phyloP scores from a whole-genome alignment of 2,329 filamentous ascomycete genomes.

The Colletotrichum orbiculare region DNA sequence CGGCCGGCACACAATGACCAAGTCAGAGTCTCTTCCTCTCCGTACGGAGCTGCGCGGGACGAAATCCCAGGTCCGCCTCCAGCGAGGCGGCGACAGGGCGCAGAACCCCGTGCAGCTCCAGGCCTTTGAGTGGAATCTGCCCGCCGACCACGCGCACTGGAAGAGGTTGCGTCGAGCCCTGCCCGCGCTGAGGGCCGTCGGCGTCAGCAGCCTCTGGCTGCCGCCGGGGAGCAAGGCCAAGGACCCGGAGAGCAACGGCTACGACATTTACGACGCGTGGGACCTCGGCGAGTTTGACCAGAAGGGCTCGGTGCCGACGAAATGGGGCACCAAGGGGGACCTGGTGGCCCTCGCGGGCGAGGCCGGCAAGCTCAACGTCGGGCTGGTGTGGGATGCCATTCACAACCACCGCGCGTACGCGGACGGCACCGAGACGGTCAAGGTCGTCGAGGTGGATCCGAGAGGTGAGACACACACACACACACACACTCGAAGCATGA shows the following conservation, averaged over 20 bases:
- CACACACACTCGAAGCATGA: neutral
- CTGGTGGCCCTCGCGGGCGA: slow-evolving; percentile 20
- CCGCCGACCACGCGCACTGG: slow-evolving; percentile 31
- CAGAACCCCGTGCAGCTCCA: slow-evolving; percentile 32
- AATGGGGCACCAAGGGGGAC: slow-evolving; percentile 34
- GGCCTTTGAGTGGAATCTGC: slow-evolving; percentile 33
- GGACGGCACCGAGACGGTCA: slow-evolving; percentile 31
- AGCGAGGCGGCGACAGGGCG: slow-evolving; percentile 13
- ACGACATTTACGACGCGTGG: slow-evolving; percentile 35
- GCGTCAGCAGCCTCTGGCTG: slow-evolving; percentile 28
- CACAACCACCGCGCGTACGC: slow-evolving; percentile 35
- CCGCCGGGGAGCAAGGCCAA: slow-evolving; percentile 34
- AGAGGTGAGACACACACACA: slow-evolving; percentile 1
- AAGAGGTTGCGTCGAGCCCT: slow-evolving; percentile 7
- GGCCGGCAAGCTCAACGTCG: slow-evolving; percentile 22
- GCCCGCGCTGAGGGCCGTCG: slow-evolving; percentile 17
- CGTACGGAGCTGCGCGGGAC: slow-evolving; percentile 7
- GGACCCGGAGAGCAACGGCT: slow-evolving; percentile 32
- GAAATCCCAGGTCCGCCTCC: slow-evolving; percentile 14
- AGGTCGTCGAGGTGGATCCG: slow-evolving; percentile 29
- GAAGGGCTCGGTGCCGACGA: slow-evolving; percentile 31
- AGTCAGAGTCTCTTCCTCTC: slow-evolving; percentile 1
- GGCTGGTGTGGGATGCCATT: slow-evolving; percentile 31
- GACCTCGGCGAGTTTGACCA: slow-evolving; percentile 34
- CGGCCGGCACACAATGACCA: slow-evolving; percentile 18